Evolutionary conservation across 2,329 filamentous ascomycete genomes (phyloP).

Genomic region (Epichloe elymi): DNA sequence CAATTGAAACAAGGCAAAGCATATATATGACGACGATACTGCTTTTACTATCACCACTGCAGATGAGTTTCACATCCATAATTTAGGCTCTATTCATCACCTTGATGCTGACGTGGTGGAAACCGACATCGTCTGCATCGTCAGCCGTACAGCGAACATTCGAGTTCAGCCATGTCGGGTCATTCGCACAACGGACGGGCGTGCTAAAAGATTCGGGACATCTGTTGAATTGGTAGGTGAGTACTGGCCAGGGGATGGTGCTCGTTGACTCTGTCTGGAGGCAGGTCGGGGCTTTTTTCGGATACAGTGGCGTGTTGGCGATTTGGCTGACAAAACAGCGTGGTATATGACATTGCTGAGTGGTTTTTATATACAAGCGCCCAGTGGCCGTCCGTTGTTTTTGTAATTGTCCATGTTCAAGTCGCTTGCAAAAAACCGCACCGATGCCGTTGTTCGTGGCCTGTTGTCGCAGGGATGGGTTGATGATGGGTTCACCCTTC

Average conservation of each 20-base stretch:
- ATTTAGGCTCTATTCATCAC: no score
- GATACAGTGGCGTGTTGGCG: not conserved
- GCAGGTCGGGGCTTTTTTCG: slow-evolving; percentile 38
- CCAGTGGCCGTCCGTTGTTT: no score
- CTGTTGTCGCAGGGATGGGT: no score
- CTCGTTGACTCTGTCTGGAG: slow-evolving; percentile 36
- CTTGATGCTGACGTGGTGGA: no score
- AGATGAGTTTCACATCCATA: no score
- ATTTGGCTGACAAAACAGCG: not conserved
- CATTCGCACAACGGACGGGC: slow-evolving; percentile 18
- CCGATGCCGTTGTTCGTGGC: not conserved
- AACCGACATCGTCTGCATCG: no score
- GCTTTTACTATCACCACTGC: no score
- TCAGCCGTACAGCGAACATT: no score
- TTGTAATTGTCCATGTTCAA: not conserved
- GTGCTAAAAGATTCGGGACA: slow-evolving; percentile 15
- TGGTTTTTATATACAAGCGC: no score
- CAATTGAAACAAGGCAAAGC: no score
- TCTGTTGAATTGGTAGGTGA: slow-evolving; percentile 6
- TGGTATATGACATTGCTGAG: not conserved
- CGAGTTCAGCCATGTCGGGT: not conserved
- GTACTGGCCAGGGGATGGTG: slow-evolving; percentile 25
- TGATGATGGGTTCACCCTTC: not conserved
- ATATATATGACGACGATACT: no score
- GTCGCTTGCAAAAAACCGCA: not conserved